These are phyloP conservation scores for Ganoderma boninense DNA, from an alignment of 1,284 basidiomycete species.

Conservation along the genomic window DNA sequence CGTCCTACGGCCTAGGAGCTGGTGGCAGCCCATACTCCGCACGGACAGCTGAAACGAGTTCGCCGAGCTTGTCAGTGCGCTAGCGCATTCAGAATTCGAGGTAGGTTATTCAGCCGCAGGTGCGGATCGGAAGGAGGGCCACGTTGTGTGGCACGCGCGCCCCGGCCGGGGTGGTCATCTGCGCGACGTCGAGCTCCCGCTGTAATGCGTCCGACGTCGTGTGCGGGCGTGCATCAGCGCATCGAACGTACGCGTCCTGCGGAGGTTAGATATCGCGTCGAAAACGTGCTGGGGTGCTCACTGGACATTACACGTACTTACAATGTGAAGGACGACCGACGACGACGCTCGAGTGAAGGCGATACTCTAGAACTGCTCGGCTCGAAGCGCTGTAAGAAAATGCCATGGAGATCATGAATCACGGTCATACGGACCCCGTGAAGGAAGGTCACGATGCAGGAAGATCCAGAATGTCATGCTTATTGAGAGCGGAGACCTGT, in stretches of 20 bases:
- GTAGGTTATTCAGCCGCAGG: not conserved
- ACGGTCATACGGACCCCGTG: not conserved
- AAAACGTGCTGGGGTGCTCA: not conserved
- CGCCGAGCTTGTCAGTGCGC: not conserved
- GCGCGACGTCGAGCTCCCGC: not conserved
- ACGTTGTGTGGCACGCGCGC: not conserved
- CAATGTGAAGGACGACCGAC: not conserved
- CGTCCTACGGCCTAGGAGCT: not conserved
- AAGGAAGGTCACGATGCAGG: not conserved
- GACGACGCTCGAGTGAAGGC: not conserved
- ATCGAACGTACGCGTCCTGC: not conserved
- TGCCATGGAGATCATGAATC: not conserved
- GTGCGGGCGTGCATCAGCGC: not conserved
- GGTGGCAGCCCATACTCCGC: not conserved
- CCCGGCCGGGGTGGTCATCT: not conserved
- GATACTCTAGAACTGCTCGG: not conserved
- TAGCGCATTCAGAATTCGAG: not conserved
- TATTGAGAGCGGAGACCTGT: conserved; percentile 2
- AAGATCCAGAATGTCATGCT: not conserved
- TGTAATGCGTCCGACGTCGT: not conserved
- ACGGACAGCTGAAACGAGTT: not conserved
- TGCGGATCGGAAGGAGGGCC: not conserved
- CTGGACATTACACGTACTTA: not conserved
- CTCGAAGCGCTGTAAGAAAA: not conserved
- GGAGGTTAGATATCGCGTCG: not conserved